Evolutionary conservation across 768 basidiomycete species (phyloP).

Genomic region (Amanita pallidorosea): DNA sequence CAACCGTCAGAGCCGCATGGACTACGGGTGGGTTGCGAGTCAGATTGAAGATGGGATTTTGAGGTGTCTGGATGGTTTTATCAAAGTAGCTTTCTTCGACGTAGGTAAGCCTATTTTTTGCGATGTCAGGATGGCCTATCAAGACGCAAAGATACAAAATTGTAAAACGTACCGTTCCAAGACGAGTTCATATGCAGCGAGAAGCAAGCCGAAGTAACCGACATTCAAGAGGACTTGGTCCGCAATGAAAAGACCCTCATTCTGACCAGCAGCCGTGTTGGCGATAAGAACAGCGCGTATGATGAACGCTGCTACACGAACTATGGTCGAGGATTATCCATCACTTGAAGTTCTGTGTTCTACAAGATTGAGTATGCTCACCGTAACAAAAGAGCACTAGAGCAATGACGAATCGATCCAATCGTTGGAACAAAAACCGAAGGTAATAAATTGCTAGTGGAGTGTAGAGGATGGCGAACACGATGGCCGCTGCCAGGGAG

Average conservation of each 20-base stretch:
- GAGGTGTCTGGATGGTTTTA: not conserved
- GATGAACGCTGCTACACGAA: constrained; percentile 28
- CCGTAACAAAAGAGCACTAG: constrained; percentile 27
- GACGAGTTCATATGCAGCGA: constrained; percentile 29
- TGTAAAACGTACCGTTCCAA: constrained; percentile 25
- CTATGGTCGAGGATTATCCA: constrained; percentile 12
- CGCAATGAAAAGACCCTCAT: constrained; percentile 21
- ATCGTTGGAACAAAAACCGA: constrained; percentile 14
- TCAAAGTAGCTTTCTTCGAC: not conserved
- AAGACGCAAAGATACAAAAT: too few species aligned
- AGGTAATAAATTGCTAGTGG: constrained; percentile 21
- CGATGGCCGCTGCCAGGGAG: constrained; percentile 21
- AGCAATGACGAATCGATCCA: constrained; percentile 14
- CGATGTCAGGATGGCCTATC: not conserved
- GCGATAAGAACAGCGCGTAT: constrained; percentile 27
- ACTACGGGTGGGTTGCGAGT: constrained; percentile 22
- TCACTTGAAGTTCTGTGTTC: not conserved
- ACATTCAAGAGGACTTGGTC: constrained; percentile 28
- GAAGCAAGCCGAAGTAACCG: constrained; percentile 33
- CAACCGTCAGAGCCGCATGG: constrained; percentile 16
- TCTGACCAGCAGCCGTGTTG: constrained; percentile 18
- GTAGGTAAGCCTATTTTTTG: not conserved
- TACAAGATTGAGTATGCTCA: constrained; percentile 12
- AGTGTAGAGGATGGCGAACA: constrained; percentile 24
- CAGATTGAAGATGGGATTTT: not conserved